phyloP scores from a whole-genome alignment of 495 filamentous ascomycete genomes.

The Hypoxylon intermedium region DNA sequence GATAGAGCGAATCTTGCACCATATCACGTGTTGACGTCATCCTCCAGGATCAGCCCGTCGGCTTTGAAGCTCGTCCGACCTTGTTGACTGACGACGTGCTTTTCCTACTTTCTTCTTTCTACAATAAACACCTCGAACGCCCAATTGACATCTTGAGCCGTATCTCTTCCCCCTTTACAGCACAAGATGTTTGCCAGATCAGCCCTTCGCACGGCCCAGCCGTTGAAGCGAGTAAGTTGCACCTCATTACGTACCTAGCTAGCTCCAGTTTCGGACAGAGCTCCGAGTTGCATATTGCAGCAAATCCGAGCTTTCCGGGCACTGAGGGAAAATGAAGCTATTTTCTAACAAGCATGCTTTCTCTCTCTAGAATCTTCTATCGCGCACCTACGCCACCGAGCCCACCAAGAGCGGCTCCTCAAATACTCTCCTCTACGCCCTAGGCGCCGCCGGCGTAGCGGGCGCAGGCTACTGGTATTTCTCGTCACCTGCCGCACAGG shows the following conservation, averaged over 20 bases:
- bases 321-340: slow-evolving; percentile 3
- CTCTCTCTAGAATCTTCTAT: slow-evolving; percentile 42
- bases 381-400: slow-evolving; percentile 64
- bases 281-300: slow-evolving; percentile 27
- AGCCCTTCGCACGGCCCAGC: slow-evolving; percentile 53
- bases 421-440: slow-evolving; percentile 54
- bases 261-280: slow-evolving; percentile 14
- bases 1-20: slow-evolving; percentile 17
- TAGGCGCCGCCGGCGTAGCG: slow-evolving; percentile 48
- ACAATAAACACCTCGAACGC: slow-evolving; percentile 8
- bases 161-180: slow-evolving; percentile 2
- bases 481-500: slow-evolving; percentile 51
- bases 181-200: slow-evolving; percentile 55
- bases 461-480: slow-evolving; percentile 61
- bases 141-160: slow-evolving; percentile 10
- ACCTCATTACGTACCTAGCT: too few relatives aligned
- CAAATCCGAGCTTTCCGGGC: background rate
- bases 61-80: slow-evolving; percentile 26
- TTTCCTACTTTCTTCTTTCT: slow-evolving; percentile 1
- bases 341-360: too few relatives aligned
- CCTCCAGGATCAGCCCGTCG: slow-evolving; percentile 28
- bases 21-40: slow-evolving; percentile 42
- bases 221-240: slow-evolving; percentile 55
- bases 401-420: slow-evolving; percentile 46
- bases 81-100: background rate